Conservation (phyloP, 2,329 filamentous ascomycete genomes). For the Alternaria atra region DNA sequence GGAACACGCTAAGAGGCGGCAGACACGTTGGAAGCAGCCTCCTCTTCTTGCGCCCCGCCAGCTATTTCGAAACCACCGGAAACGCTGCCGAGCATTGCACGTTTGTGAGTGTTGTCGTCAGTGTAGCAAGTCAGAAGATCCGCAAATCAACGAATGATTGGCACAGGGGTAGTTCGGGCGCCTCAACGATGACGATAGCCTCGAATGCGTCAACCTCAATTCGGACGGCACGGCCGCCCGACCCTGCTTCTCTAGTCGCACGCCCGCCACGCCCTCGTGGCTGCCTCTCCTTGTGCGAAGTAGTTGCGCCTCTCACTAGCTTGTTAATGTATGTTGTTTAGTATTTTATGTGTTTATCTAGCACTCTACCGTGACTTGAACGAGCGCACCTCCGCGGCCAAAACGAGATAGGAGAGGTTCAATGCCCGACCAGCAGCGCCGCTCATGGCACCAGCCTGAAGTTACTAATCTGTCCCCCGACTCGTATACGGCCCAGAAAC, state of each 20-base stretch:
- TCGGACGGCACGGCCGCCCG: constrained; percentile 14
- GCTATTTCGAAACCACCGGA: not conserved
- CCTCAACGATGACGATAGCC: constrained; percentile 21
- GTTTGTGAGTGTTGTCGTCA: not conserved
- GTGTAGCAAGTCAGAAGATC: constrained; percentile 4
- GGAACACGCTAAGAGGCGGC: not conserved
- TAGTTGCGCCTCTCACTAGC: constrained; percentile 12
- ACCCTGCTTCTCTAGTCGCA: constrained; percentile 26
- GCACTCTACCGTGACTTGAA: constrained; percentile 18
- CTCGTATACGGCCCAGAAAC: constrained; percentile 63
- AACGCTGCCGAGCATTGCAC: not conserved
- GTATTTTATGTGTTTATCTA: constrained; percentile 19
- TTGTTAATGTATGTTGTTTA: constrained; percentile 27
- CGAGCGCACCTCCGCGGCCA: constrained; percentile 27
- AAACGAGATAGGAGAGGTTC: constrained; percentile 27
- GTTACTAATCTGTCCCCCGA: constrained; percentile 53
- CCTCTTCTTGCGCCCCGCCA: not conserved
- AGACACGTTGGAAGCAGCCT: not conserved
- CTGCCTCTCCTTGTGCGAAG: constrained; percentile 26
- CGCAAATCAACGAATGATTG: constrained; percentile 29
- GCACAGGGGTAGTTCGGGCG: constrained; percentile 29
- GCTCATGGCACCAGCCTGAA: constrained; percentile 48
- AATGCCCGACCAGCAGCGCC: constrained; percentile 42
- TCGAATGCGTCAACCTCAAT: constrained; percentile 11
- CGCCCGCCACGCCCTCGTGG: constrained; percentile 22